Percentiles rank a stretch among this genome's conserved stretches.
phyloP scores from a whole-genome alignment of 148 eudicot genomes.

The Talinum fruticosum region DNA sequence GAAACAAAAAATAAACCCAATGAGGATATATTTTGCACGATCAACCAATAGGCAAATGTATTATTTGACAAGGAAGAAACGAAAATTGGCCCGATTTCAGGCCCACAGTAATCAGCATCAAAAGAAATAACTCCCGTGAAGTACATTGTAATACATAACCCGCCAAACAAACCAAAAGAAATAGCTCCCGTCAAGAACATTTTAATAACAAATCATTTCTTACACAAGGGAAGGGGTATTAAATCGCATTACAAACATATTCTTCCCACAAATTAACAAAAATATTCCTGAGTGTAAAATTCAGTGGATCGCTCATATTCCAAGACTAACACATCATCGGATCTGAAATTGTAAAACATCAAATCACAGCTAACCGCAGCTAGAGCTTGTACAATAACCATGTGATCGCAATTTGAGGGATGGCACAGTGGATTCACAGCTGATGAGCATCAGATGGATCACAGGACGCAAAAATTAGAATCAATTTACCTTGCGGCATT shows the following conservation, averaged over 20 bases:
- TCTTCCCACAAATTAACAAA: not conserved
- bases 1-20: slow-evolving; percentile 20
- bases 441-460: not conserved
- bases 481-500: slow-evolving; percentile 82
- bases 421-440: not conserved
- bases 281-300: not conserved
- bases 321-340: slow-evolving; percentile 14
- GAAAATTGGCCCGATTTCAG: not conserved
- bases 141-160: not conserved
- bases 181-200: not conserved
- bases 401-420: slow-evolving; percentile 5
- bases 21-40: not conserved
- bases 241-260: not conserved
- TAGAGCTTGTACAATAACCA: not conserved
- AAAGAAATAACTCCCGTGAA: not conserved
- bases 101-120: not conserved
- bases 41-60: not conserved
- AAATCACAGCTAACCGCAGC: slow-evolving; percentile 1
- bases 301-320: slow-evolving; percentile 4
- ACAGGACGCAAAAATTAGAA: not conserved
- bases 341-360: slow-evolving; percentile 25
- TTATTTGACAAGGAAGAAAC: not conserved
- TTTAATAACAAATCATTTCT: not conserved
- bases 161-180: not conserved
- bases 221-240: not conserved